Base-by-base conservation (phyloP, 441 rosid genomes). In the Euphorbia schlechtendalii region DNA sequence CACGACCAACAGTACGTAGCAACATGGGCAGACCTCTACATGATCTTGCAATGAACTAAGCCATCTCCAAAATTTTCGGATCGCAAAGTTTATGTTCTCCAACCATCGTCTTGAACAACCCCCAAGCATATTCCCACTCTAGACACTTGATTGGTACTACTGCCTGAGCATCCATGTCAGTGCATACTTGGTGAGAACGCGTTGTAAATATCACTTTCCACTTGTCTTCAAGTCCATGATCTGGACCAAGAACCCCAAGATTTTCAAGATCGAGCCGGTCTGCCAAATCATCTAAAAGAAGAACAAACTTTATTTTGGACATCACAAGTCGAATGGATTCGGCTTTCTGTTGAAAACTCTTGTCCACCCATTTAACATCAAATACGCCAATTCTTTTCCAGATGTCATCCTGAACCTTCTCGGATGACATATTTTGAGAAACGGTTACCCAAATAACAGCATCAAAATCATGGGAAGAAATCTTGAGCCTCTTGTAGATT, bases 391-490 rank as follows among this genome's bases (percentile, higher is more conserved):
- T 43, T 11, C 15, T 43, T 43, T 43, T 12, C 17, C 48, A 10
- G 3, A 43, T 43, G 17, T 43, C 48, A 43, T 12, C 36, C 36
- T 32, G 36, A 32, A 32, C 7, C 7, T 32, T 32, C 36, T 32
- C 36, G 4, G 7, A 3, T 2, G 36, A 32, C 36, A 32, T 32
- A 2, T 32, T 32, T 32, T 32, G 36, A 7, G 36, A 32, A 25
- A 81, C 83, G 18, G 70, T 69, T 14, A n/a, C n/a, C n/a, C n/a
- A n/a, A n/a, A n/a, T n/a, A n/a, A n/a, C n/a, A n/a, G n/a, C n/a
- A n/a, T n/a, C 77, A 83, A 80, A 4, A 85, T 73, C 30, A 81
- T 71, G 36, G 36, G 36, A 7, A 2, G 36, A 32, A 32, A 7
- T 32, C 4, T 3, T 2, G 4, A 32, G 36, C 36, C 7, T 32